Conservation (phyloP, 345 rosid species). For the Erysimum cheiranthoides region DNA sequence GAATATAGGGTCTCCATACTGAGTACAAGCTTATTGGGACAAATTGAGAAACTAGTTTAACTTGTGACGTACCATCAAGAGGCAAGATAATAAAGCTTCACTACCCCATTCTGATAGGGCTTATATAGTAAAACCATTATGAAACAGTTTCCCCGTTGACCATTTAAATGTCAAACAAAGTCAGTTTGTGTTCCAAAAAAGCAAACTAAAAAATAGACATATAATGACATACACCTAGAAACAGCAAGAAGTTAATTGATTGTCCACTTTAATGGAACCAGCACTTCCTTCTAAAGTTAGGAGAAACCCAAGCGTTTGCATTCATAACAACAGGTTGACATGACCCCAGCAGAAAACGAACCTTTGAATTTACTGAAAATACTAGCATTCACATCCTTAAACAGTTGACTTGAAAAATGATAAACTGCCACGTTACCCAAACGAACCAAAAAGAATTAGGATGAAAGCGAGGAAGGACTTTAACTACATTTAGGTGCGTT, state of each 20-base stretch:
- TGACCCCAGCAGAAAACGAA: constrained; percentile 19
- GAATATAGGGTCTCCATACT: constrained; percentile 30
- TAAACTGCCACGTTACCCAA: constrained; percentile 12
- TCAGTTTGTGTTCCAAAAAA: not conserved
- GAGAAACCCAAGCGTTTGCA: constrained; percentile 33
- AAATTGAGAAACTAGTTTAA: constrained; percentile 30
- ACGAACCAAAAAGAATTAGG: constrained; percentile 17
- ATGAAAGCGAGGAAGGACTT: constrained; percentile 33
- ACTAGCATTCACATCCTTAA: constrained; percentile 25
- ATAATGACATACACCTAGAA: constrained; percentile 19
- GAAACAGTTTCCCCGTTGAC: constrained; percentile 11
- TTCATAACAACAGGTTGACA: constrained; percentile 15
- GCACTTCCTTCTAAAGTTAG: constrained; percentile 15
- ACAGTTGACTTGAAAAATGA: constrained; percentile 14
- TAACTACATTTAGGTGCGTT: constrained; percentile 82
- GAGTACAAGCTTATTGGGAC: constrained; percentile 18
- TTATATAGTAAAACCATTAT: not conserved
- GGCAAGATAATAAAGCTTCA: constrained; percentile 17
- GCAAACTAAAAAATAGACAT: constrained; percentile 7
- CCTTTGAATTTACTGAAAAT: not conserved
- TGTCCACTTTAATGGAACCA: constrained; percentile 4
- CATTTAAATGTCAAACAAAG: constrained; percentile 4
- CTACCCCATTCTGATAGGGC: constrained; percentile 7
- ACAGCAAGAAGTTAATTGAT: constrained; percentile 7
- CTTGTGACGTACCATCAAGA: constrained; percentile 26